These are phyloP conservation scores for Graphilbum sp. DNA, from an alignment of 2,329 filamentous ascomycete species.

Conservation along the genomic window DNA sequence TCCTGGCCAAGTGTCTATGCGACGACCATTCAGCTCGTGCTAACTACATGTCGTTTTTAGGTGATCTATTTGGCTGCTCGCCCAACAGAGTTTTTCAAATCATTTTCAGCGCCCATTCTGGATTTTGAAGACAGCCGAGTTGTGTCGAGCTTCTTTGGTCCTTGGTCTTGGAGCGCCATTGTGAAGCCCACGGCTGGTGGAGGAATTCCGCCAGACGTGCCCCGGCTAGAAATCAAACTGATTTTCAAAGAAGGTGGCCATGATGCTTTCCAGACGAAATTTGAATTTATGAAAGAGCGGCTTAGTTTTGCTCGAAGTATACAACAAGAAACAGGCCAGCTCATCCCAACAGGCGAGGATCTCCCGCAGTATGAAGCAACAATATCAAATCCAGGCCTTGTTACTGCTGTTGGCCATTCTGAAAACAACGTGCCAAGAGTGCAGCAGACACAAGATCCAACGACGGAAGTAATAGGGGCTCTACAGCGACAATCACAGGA, in stretches of 20 bases:
- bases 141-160: slow-evolving; percentile 78
- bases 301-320: slow-evolving; percentile 67
- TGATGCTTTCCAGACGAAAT: slow-evolving; percentile 72
- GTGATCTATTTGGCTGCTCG: slow-evolving; percentile 73
- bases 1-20: no score
- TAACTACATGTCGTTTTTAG: slow-evolving; percentile 24
- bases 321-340: slow-evolving; percentile 49
- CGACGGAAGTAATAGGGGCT: neutral
- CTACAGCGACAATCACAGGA: neutral
- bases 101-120: slow-evolving; percentile 76
- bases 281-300: slow-evolving; percentile 71
- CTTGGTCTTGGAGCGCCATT: slow-evolving; percentile 73
- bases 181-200: slow-evolving; percentile 72
- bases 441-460: no score
- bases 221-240: slow-evolving; percentile 64
- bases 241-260: slow-evolving; percentile 94
- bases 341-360: slow-evolving; percentile 58
- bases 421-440: slow-evolving; percentile 12
- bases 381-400: slow-evolving; percentile 11
- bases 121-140: slow-evolving; percentile 78
- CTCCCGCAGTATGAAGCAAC: slow-evolving; percentile 68
- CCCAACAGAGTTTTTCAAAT: slow-evolving; percentile 56
- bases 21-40: no score
- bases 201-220: slow-evolving; percentile 58
- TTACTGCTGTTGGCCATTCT: slow-evolving; percentile 2